Evolutionary conservation across 192 early-diverging fungal genomes (phyloP), one percentile per base, ranked within the genome.

Genomic region (Coemansia pectinata): DNA sequence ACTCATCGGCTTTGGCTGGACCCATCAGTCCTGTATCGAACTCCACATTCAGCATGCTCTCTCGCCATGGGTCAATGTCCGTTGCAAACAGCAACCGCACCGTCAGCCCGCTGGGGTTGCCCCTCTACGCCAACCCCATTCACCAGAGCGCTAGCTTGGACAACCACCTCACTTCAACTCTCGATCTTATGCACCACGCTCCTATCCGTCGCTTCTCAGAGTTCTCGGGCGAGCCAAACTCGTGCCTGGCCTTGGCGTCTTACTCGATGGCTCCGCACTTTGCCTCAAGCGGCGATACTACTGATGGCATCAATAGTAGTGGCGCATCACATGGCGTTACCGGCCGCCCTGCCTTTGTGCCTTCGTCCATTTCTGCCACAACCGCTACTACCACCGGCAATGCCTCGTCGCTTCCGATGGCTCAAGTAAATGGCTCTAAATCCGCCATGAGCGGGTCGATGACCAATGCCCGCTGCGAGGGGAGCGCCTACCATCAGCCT

Each of bases 141-240:
- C 74, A 77, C 64, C 79, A 76, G 50, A 77, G 71, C 6, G 55
- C 71, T 27, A 82, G 79, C 69, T 39, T 82, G 40, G 79, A 82
- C 72, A 77, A 74, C 42, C 74, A 67, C 11, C 45, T 76, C 33
- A n/a, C 63, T 1, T 71, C 71, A 2, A 50, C 67, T 17, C 60
- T 62, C n/a, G 79, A 81, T 9, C 36, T 38, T 15, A 34, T 39
- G 23, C 48, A 59, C 0, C 70, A 31, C 3, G 59, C 64, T 9
- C 50, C 74, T 25, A 57, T 65, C 14, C 74, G 74, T 9, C 74
- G 74, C 27, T 69, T 76, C 19, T 73, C 79, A 4, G 79, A 81
- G 65, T 70, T 63, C 38, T 48, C 71, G 5, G 23, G 41, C 4
- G 79, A 81, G 21, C 38, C 66, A 5, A 21, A 59, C 12, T 36